Evolutionary conservation across 2,329 filamentous ascomycete genomes (phyloP), one percentile per base, ranked within the genome.

Genomic region (Fusarium temperatum): DNA sequence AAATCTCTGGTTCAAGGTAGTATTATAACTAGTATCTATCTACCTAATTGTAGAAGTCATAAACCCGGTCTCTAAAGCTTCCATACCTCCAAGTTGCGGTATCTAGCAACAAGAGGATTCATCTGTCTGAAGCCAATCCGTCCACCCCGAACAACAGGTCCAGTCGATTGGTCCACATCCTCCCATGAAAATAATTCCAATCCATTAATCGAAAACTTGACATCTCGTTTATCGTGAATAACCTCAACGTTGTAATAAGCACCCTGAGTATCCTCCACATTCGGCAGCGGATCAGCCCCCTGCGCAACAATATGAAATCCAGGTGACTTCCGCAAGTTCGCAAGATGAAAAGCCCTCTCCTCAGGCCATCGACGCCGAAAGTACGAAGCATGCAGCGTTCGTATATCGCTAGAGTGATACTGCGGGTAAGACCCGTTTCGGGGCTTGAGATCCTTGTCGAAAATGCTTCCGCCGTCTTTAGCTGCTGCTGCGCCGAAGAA

Each of bases 331-430:
- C 75, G 56, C 24, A 77, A 62, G 9, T 77, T 77, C 13, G 75
- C 75, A 1, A 77, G 63, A 26, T 75, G 73, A 10, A 77, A 77
- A 1, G 72, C 75, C 5, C 75, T 54, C 63, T 77, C 75, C 10
- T 77, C 75, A 2, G 73, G 73, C 75, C 75, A 77, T 35, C 75
- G 67, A 8, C 75, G 75, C 9, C 75, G 75, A 18, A 77, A 77
- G 36, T 77, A 77, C 7, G 75, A 77, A 5, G 72, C 72, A 13
- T 77, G 75, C 4, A 77, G 35, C 32, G 75, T 77, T 3, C 67
- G 73, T 1, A 77, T 77, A 12, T 77, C 75, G 56, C 75, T 51
- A 0, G 75, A 77, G 57, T 77, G 75, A 24, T 77, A 77, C 14
- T 77, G 75, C 4, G 75, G 63, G 54, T 77, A 77, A 10, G 75